Evolutionary conservation across 2,329 filamentous ascomycete genomes (phyloP).

Genomic region (Penicillium sp.): DNA sequence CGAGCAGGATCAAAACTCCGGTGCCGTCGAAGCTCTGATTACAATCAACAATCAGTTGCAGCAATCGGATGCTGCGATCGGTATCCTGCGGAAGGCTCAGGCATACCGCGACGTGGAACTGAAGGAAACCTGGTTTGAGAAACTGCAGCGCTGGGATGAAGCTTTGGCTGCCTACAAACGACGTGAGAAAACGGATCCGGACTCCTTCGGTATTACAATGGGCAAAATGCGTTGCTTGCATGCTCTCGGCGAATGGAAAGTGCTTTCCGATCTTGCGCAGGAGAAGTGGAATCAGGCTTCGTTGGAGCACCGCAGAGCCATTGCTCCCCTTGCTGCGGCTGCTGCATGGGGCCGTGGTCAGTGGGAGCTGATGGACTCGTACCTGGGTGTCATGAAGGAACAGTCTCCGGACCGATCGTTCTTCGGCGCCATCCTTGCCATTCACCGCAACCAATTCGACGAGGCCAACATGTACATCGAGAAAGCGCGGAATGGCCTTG

Average conservation of each 20-base stretch:
- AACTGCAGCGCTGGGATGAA: slow-evolving; percentile 97
- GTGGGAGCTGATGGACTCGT: slow-evolving; percentile 98
- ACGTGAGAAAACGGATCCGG: slow-evolving; percentile 72
- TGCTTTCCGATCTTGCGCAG: slow-evolving; percentile 81
- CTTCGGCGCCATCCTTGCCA: slow-evolving; percentile 92
- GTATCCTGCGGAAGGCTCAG: slow-evolving; percentile 94
- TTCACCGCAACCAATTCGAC: slow-evolving; percentile 94
- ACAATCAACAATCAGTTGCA: slow-evolving; percentile 99
- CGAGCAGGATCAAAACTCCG: slow-evolving; percentile 92
- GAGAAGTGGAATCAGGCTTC: slow-evolving; percentile 92
- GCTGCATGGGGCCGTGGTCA: slow-evolving; percentile 95
- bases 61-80: slow-evolving; percentile 97
- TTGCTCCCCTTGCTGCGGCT: slow-evolving; percentile 90
- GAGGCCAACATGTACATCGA: slow-evolving; percentile 88
- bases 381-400: slow-evolving; percentile 91
- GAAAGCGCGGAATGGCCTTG: slow-evolving; percentile 87
- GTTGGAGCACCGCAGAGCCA: slow-evolving; percentile 82
- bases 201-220: slow-evolving; percentile 95
- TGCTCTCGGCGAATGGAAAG: slow-evolving; percentile 95
- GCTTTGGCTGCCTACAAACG: slow-evolving; percentile 89
- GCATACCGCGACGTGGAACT: slow-evolving; percentile 94
- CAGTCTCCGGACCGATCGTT: slow-evolving; percentile 93
- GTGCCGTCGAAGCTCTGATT: slow-evolving; percentile 93
- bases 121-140: slow-evolving; percentile 98
- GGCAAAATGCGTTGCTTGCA: slow-evolving; percentile 99